phyloP scores from a whole-genome alignment of 345 rosid genomes.

The Gossypioides kirkii region DNA sequence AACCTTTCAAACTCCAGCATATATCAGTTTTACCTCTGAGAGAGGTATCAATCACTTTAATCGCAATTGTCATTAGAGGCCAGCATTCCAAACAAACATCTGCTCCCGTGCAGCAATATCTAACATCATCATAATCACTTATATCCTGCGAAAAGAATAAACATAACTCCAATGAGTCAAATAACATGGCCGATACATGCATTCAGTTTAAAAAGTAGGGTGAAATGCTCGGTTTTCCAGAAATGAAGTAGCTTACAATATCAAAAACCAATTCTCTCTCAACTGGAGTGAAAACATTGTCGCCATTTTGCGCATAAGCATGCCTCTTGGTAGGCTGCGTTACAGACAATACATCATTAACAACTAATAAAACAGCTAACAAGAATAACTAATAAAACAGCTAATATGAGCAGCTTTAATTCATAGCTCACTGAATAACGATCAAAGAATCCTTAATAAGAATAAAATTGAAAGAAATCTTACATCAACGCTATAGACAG shows the following conservation, averaged over 20 bases:
- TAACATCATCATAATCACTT: conserved; percentile 82
- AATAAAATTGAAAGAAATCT: conserved; percentile 19
- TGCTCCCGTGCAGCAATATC: conserved; percentile 94
- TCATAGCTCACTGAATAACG: neutral
- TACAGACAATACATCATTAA: neutral
- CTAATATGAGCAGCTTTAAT: neutral
- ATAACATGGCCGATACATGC: neutral
- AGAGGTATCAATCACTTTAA: conserved; percentile 81
- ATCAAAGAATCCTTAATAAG: conserved; percentile 35
- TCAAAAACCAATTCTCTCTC: conserved; percentile 91
- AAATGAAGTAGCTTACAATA: conserved; percentile 47
- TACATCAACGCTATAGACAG: conserved; percentile 82
- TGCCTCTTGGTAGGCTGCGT: conserved; percentile 76
- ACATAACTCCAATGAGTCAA: conserved; percentile 20
- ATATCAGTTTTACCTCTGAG: conserved; percentile 52
- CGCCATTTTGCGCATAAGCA: conserved; percentile 68
- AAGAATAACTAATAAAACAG: neutral
- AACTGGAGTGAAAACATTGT: conserved; percentile 73
- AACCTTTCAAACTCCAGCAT: neutral
- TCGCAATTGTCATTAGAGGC: conserved; percentile 84
- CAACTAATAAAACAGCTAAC: neutral
- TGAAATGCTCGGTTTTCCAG: neutral
- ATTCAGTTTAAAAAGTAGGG: neutral
- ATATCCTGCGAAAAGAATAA: conserved; percentile 53
- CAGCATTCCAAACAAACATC: conserved; percentile 89